These are phyloP conservation scores for Kernera saxatilis DNA, from an alignment of 345 rosid species.

Conservation along the genomic window DNA sequence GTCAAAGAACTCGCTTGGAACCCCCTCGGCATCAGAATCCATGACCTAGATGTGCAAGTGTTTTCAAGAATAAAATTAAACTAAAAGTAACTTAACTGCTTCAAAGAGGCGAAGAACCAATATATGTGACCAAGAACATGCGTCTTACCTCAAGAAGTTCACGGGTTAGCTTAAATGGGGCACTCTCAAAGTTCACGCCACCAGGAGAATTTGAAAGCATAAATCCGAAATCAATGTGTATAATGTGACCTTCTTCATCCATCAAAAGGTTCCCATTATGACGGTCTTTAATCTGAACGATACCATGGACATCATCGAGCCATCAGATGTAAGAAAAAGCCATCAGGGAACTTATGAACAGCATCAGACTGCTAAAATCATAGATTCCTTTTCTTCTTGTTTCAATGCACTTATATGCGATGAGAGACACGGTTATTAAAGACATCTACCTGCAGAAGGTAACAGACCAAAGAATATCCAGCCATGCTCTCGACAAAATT, in stretches of 20 bases:
- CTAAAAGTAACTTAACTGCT: too few species aligned
- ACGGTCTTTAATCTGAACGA: conserved; percentile 72
- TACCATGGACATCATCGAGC: background rate
- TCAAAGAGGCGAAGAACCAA: background rate
- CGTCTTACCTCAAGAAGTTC: conserved; percentile 86
- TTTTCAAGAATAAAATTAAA: too few species aligned
- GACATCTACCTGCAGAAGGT: conserved; percentile 71
- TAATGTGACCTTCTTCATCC: conserved; percentile 96
- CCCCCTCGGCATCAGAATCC: too few species aligned
- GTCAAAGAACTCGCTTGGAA: too few species aligned
- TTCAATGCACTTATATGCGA: background rate
- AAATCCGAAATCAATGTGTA: conserved; percentile 95
- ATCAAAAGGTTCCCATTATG: conserved; percentile 87
- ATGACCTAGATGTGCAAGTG: too few species aligned
- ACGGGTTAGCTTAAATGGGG: conserved; percentile 96
- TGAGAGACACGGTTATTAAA: background rate
- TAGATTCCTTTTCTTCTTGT: background rate
- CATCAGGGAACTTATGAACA: background rate
- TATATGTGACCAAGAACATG: background rate
- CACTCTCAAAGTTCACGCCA: conserved; percentile 96
- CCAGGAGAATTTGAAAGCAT: conserved; percentile 99
- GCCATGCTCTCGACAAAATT: conserved; percentile 99
- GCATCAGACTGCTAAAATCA: background rate
- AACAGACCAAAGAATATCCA: conserved; percentile 94
- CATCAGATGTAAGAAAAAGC: too few species aligned